These are phyloP conservation scores for Glomus cerebriforme DNA, from an alignment of 192 early-diverging fungal species.

Conservation along the genomic window DNA sequence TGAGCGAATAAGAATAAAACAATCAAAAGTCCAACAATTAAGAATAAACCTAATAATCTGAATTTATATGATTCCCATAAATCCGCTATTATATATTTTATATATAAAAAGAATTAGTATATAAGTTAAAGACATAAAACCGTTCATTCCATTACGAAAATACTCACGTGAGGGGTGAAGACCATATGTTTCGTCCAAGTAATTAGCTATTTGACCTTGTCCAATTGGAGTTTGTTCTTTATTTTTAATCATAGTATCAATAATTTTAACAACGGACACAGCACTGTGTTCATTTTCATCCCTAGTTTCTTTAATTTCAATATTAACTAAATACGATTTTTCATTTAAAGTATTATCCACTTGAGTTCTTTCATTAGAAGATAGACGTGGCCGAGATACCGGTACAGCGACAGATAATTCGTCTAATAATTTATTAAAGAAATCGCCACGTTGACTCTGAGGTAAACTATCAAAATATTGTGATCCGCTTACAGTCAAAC, in stretches of 20 bases:
- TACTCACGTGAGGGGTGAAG: neutral
- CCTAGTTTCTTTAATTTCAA: neutral
- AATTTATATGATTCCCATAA: constrained; percentile 16
- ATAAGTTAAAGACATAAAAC: neutral
- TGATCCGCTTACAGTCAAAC: neutral
- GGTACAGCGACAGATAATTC: neutral
- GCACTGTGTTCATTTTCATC: neutral
- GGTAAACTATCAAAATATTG: neutral
- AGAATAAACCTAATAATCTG: neutral
- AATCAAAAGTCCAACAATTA: neutral
- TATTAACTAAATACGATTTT: neutral
- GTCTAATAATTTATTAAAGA: neutral
- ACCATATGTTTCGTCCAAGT: neutral
- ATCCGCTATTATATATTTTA: constrained; percentile 3
- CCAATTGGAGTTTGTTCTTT: constrained; percentile 5
- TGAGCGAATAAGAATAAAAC: constrained; percentile 14
- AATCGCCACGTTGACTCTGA: neutral
- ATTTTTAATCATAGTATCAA: neutral
- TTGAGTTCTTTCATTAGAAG: neutral
- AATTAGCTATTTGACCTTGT: neutral
- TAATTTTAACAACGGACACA: neutral
- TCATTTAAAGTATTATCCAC: neutral
- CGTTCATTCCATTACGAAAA: neutral
- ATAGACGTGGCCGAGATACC: neutral
- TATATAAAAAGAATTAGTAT: neutral